Base-by-base conservation (phyloP, 1,284 basidiomycete genomes). In the Papiliotrema fonsecae region DNA sequence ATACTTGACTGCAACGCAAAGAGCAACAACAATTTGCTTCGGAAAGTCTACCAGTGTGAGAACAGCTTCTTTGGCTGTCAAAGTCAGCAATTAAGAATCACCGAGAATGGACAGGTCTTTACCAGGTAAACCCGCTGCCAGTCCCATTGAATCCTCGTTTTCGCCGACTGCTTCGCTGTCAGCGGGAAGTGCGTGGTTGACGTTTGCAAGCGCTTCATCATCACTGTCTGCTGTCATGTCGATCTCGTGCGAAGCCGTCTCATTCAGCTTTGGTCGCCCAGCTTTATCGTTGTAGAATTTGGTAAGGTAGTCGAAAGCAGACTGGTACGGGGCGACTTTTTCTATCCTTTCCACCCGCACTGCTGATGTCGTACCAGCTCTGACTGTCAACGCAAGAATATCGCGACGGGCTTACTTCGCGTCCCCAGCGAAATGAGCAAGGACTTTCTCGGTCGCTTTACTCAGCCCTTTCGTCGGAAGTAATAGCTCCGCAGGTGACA, bases 401-500 rank as follows among this genome's bases (percentile, higher is more conserved):
- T 32, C 5, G 38, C 11, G 14, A 22, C 6, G 21, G 11, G 45
- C 61, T 30, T 30, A 65, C 58, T 55, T 56, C 10, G 66, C 54
- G 14, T 49, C 47, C 79, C 79, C 79, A 1, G 81, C 75, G 57
- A 88, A 83, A 62, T 89, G 79, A 0, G 75, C 73, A 28, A 97
- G 70, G 70, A 96, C 82, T 62, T 87, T 89, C 58, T 83, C 81
- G 0, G 88, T 93, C 13, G 82, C 76, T 42, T 79, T 80, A 52
- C 82, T 87, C n/a, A 94, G 69, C 6, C 78, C 79, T 4, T 74
- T 64, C 32, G 76, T 69, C 2, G 84, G 82, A 3, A 93, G 69
- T 0, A 97, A 75, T 1, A 97, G 70, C 63, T 97, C 94, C 0
- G 85, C 80, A 0, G 94, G 94, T 53, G 82, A 81, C 9, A 84